Base-by-base conservation (phyloP, 2,329 filamentous ascomycete species). In the Kalmusia sp. region DNA sequence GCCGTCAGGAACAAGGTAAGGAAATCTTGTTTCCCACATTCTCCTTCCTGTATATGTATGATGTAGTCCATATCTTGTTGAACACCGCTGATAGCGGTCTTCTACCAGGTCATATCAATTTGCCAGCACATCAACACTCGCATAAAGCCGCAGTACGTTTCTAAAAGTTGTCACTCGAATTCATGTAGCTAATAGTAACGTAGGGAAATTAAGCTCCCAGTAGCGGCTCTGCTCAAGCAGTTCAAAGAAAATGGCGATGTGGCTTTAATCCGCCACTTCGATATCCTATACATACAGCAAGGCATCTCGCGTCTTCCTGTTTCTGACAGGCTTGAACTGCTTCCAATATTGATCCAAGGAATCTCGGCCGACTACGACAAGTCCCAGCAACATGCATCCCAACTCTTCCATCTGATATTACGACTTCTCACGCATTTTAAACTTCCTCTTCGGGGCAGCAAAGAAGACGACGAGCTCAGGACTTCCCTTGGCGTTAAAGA, bases 211-310 rank as follows among this genome's bases (percentile, higher is more conserved):
- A 82, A 93, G 49, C 80, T 99, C 5, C 95, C 95, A 0, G 92
- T 98, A 11, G 84, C 86, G n/a, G 86, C 87, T 14, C 81, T 99
- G 15, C 75, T 98, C 49, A 88, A 92, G 63, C 95, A 98, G 72
- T 97, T 96, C 81, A 96, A 96, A 73, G 85, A 90, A 19, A 86
- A 85, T 31, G 81, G 63, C 17, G 59, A 86, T 33, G 88, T 87
- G 11, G 80, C 87, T 1, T 81, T 97, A 31, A 86, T 99, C 59
- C 88, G 91, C 58, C 91, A 96, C 70, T 90, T 97, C 63, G 93
- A 98, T 74, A 79, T 98, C 34, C 82, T 90, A 15, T 96, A 96
- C 70, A 89, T 97, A 31, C 91, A 96, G 67, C 91, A 96, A 69
- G 95, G 93, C 33, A 80, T 91, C 38, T 82, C 82, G 46, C 81